These are phyloP conservation scores for Phytophthora pinifolia DNA, from an alignment of 352 stramenopile species.

Conservation along the genomic window DNA sequence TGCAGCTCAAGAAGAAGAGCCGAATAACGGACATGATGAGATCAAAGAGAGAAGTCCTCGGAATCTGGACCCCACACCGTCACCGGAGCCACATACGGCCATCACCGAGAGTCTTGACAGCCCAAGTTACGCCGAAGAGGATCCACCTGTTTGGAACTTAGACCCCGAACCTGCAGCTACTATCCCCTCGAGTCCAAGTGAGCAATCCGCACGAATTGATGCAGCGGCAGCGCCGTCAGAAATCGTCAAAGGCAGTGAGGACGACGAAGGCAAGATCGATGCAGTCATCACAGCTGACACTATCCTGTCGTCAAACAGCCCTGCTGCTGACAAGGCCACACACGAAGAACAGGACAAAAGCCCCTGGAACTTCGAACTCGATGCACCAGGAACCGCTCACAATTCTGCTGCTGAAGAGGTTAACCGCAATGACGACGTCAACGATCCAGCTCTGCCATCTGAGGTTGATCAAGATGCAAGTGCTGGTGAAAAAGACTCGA, in stretches of 20 bases:
- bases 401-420: neutral
- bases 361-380: conserved; percentile 16
- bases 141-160: conserved; percentile 14
- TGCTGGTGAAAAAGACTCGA: neutral
- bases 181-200: neutral
- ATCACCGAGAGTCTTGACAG: neutral
- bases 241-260: neutral
- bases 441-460: too few relatives aligned
- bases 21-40: neutral
- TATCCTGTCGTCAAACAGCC: too few relatives aligned
- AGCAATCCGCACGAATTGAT: too few relatives aligned
- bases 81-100: neutral
- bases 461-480: neutral
- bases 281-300: too few relatives aligned
- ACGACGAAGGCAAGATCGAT: neutral
- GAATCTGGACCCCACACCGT: conserved; percentile 15
- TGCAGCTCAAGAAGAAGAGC: conserved; percentile 3
- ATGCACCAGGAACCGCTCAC: neutral
- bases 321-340: too few relatives aligned
- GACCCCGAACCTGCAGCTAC: conserved; percentile 6
- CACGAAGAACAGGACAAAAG: neutral
- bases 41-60: conserved; percentile 4
- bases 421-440: neutral
- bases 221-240: neutral
- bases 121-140: neutral